Conservation (phyloP, 257 asterid species). For the Primulina eburnea region DNA sequence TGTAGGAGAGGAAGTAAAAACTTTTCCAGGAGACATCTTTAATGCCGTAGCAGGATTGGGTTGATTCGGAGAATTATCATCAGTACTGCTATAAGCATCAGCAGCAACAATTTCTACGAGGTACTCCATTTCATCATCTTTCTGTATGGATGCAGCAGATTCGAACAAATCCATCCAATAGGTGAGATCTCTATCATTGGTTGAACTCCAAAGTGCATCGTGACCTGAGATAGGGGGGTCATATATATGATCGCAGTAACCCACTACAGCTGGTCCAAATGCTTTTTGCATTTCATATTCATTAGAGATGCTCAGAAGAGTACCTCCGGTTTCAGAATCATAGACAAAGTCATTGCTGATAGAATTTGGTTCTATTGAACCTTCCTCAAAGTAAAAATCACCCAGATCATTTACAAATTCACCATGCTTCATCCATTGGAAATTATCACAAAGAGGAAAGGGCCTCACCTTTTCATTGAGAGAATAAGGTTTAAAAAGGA, state of each 20-base stretch:
- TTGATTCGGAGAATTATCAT: constrained; percentile 35
- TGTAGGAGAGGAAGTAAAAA: constrained; percentile 31
- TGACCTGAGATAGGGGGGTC: constrained; percentile 29
- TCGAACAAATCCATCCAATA: constrained; percentile 26
- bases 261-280: constrained; percentile 36
- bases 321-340: constrained; percentile 26
- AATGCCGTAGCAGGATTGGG: constrained; percentile 34
- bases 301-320: constrained; percentile 36
- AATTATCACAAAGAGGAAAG: constrained; percentile 32
- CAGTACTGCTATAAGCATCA: constrained; percentile 32
- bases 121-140: constrained; percentile 36
- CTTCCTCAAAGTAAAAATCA: constrained; percentile 34
- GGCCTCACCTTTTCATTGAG: constrained; percentile 35
- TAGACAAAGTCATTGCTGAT: constrained; percentile 28
- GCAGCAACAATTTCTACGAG: constrained; percentile 44
- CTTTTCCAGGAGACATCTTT: constrained; percentile 25
- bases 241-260: constrained; percentile 20
- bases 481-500: constrained; percentile 27
- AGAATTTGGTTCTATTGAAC: constrained; percentile 24
- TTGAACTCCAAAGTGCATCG: constrained; percentile 27
- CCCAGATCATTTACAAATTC: constrained; percentile 31
- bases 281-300: constrained; percentile 50
- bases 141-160: constrained; percentile 32
- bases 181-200: constrained; percentile 27
- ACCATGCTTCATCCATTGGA: constrained; percentile 20